phyloP scores from a whole-genome alignment of 2,329 filamentous ascomycete species.

The Trichophyton rubrum region DNA sequence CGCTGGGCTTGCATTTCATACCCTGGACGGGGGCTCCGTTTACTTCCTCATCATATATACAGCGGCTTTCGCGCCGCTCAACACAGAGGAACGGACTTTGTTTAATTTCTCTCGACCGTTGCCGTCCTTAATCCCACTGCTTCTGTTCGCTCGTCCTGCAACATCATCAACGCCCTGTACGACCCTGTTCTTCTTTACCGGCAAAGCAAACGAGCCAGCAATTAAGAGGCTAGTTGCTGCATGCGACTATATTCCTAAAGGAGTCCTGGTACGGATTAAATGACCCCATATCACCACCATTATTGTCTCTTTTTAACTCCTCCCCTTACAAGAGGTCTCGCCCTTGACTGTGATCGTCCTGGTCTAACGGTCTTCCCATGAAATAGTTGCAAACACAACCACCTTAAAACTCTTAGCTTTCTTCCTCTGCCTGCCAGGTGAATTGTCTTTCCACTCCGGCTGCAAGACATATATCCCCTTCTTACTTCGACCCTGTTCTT shows the following conservation, averaged over 20 bases:
- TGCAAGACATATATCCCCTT: neutral
- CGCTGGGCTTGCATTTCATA: neutral
- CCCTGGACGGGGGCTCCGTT: neutral
- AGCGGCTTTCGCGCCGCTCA: neutral
- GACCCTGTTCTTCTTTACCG: neutral
- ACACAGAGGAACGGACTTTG: neutral
- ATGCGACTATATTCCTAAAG: neutral
- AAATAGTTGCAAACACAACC: neutral
- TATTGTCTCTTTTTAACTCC: no score
- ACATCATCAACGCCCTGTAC: neutral
- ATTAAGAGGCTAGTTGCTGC: neutral
- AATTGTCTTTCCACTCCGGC: neutral
- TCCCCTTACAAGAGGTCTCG: neutral
- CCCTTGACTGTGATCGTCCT: neutral
- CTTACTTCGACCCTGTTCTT: neutral
- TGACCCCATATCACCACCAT: neutral
- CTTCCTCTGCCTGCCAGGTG: neutral
- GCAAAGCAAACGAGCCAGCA: neutral
- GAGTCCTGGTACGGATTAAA: neutral
- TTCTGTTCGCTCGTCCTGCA: neutral
- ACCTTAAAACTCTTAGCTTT: slow-evolving; percentile 1
- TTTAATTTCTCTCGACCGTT: neutral
- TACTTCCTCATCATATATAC: neutral
- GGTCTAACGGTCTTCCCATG: neutral
- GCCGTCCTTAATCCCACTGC: neutral